These are phyloP conservation scores for Puccinia hordei DNA, from an alignment of 1,284 basidiomycete species.

Conservation along the genomic window DNA sequence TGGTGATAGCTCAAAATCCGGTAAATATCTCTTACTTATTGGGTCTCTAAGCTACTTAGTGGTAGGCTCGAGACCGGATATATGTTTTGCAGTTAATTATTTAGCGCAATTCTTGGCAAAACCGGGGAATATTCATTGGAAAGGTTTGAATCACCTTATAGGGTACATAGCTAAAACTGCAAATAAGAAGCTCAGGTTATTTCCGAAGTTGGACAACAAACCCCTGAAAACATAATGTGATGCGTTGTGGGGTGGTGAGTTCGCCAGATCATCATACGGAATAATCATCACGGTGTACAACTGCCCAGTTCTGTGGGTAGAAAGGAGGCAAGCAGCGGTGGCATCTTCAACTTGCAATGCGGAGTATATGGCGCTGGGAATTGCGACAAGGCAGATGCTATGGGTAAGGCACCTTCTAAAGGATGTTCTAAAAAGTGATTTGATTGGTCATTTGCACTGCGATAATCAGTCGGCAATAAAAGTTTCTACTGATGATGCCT, in stretches of 20 bases:
- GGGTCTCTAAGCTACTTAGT: constrained; percentile 14
- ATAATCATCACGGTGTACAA: neutral
- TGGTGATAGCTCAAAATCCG: neutral
- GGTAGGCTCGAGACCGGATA: constrained; percentile 7
- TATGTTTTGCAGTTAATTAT: constrained; percentile 18
- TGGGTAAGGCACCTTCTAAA: no score
- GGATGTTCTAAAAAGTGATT: no score
- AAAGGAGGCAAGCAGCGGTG: neutral
- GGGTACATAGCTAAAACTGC: neutral
- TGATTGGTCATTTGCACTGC: no score
- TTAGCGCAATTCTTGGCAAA: neutral
- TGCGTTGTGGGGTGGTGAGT: no score
- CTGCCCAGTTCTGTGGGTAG: neutral
- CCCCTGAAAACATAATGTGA: neutral
- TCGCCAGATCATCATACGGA: neutral
- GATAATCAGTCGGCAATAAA: no score
- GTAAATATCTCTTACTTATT: neutral
- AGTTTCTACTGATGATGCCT: no score
- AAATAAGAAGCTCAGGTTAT: neutral
- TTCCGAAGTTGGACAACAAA: neutral
- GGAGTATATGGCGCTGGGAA: no score
- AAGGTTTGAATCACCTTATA: no score
- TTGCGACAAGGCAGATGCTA: no score
- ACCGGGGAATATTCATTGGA: neutral
- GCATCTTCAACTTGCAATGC: constrained; percentile 3